phyloP scores from a whole-genome alignment of 345 rosid genomes.

The Turritis glabra region DNA sequence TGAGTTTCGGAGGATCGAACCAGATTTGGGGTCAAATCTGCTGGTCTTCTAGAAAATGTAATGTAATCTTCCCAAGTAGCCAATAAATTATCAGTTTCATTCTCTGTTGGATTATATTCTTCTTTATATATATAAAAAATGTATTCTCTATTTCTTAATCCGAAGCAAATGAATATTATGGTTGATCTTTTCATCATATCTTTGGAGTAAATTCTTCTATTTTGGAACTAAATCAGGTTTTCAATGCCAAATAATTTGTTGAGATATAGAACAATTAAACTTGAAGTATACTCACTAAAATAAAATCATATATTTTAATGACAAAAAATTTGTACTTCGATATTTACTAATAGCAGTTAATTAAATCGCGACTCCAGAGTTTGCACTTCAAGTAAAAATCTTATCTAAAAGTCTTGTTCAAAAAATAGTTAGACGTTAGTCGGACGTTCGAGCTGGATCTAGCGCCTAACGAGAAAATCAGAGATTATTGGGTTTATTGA shows the following conservation, averaged over 20 bases:
- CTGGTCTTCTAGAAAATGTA: not conserved
- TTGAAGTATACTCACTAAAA: not conserved
- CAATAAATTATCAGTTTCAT: conserved; percentile 8
- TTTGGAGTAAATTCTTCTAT: not conserved
- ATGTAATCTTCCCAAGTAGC: conserved; percentile 17
- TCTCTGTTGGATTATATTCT: not conserved
- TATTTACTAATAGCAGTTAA: too few species aligned
- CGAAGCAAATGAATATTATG: conserved; percentile 8
- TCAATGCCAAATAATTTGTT: conserved; percentile 1
- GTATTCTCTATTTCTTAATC: not conserved
- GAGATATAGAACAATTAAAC: conserved; percentile 1
- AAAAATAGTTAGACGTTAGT: too few species aligned
- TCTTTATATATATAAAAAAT: not conserved
- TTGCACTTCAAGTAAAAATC: too few species aligned
- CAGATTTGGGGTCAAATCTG: conserved; percentile 8
- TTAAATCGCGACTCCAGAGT: too few species aligned
- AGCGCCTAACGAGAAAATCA: too few species aligned
- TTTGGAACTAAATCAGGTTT: conserved; percentile 9
- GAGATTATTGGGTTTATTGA: too few species aligned
- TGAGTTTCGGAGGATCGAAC: not conserved
- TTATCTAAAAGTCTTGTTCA: too few species aligned
- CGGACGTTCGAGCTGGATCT: too few species aligned
- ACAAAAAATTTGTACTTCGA: too few species aligned
- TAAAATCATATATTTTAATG: too few species aligned
- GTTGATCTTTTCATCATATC: not conserved